Evolutionary conservation across 352 stramenopile genomes (phyloP), one percentile per base, ranked within the genome.

Genomic region (Globisporangium spiculum): DNA sequence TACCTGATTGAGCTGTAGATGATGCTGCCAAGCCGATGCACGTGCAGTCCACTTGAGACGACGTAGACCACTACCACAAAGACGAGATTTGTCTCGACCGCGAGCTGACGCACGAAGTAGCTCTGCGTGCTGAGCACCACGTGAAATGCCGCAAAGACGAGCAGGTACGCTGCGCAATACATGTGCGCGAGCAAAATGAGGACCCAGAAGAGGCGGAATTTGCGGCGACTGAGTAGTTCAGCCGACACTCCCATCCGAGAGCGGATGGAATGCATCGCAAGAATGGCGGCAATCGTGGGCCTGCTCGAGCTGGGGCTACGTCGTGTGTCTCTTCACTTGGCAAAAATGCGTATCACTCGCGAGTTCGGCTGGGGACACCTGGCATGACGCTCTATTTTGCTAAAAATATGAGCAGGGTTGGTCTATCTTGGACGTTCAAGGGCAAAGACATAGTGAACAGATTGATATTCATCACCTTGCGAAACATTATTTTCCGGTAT

Each of bases 91-190:
- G 22, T 53, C 32, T 67, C 3, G 48, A 60, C n/a, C 9, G 61
- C 32, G n/a, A 67, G 12, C 61, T 67, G 61, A n/a, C 61, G 61
- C n/a, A 26, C 36, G 27, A 67, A 67, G 60, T 57, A 65, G 8
- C 3, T 4, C 44, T 58, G 44, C 18, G 44, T 48, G 60, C 22
- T 57, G 18, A 65, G 41, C 20, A 57, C 44, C 4, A 57, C 2
- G 44, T 65, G 60, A 26, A 65, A 10, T 1, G 4, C 27, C 26
- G 60, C 60, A 22, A 65, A 65, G 60, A 44, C 3, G 41, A 65
- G 44, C 60, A 65, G 27, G 44, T 65, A 65, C 60, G 20, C 60
- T 0, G 44, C 44, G 1, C 12, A 65, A 8, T 22, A 20, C 18
- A 32, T 7, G 26, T 65, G 60, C 27, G 27, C 38, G 44, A 65